Conservation (phyloP, 345 rosid species). For the Euclidium syriacum region DNA sequence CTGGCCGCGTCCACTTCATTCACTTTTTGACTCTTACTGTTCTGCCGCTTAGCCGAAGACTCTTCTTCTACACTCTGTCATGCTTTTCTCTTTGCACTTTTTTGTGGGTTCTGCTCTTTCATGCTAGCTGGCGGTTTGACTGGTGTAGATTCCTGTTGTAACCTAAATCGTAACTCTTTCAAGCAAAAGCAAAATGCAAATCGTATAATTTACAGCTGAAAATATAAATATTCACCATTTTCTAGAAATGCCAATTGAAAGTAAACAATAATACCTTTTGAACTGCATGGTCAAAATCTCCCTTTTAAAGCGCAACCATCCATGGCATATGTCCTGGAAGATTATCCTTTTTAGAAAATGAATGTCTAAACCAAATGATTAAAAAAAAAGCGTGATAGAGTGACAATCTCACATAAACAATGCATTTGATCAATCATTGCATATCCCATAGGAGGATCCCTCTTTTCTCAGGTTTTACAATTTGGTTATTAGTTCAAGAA, state of each 20-base stretch:
- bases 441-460: background rate
- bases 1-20: conserved; percentile 33
- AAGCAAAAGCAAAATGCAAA: conserved; percentile 36
- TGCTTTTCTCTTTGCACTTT: conserved; percentile 59
- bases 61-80: conserved; percentile 42
- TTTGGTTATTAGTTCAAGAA: background rate
- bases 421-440: background rate
- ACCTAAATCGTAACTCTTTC: conserved; percentile 61
- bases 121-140: conserved; percentile 32
- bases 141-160: conserved; percentile 54
- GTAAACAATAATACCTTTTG: conserved; percentile 61
- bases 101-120: conserved; percentile 38
- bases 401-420: background rate
- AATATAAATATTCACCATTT: background rate
- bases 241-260: background rate
- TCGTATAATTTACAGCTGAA: conserved; percentile 3
- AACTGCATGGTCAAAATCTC: conserved; percentile 67
- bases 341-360: conserved; percentile 62
- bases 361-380: background rate
- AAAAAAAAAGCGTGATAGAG: background rate
- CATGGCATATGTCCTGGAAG: conserved; percentile 81
- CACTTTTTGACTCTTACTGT: conserved; percentile 37
- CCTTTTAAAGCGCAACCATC: conserved; percentile 88
- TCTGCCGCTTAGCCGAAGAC: conserved; percentile 69
- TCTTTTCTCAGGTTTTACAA: background rate